phyloP scores from a whole-genome alignment of 225 moss, liverwort and hornwort species.

The Pleurozium schreberi region DNA sequence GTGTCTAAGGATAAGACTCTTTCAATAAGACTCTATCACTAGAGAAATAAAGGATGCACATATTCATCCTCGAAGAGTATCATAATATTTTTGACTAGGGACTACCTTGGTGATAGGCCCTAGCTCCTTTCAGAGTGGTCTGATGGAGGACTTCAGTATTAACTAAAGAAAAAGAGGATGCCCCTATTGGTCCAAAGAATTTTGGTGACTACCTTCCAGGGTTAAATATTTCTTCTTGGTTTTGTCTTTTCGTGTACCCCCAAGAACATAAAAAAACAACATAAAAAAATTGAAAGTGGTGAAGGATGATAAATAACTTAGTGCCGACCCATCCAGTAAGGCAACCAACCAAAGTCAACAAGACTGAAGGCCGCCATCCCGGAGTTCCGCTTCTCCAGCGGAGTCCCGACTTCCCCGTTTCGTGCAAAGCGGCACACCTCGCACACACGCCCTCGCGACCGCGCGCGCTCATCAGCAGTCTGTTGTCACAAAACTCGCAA shows the following conservation, averaged over 20 bases:
- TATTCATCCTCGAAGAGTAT: neutral
- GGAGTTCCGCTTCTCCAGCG: neutral
- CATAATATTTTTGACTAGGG: neutral
- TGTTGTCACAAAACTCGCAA: neutral
- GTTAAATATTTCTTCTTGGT: neutral
- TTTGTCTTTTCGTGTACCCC: neutral
- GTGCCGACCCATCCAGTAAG: no score
- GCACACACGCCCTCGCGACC: neutral
- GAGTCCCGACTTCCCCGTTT: neutral
- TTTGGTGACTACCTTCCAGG: no score
- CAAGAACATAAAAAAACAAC: neutral
- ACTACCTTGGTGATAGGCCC: neutral
- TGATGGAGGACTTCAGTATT: no score
- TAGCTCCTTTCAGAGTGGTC: no score
- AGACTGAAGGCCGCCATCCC: neutral
- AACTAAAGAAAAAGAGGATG: no score
- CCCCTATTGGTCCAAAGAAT: no score
- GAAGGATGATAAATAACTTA: neutral
- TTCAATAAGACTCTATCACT: no score
- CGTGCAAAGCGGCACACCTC: neutral
- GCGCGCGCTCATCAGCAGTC: neutral
- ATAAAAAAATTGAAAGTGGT: neutral
- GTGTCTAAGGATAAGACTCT: neutral
- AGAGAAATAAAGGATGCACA: neutral
- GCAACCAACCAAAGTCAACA: neutral